Base-by-base conservation (phyloP, 2,329 filamentous ascomycete species). In the Pyricularia grisea region DNA sequence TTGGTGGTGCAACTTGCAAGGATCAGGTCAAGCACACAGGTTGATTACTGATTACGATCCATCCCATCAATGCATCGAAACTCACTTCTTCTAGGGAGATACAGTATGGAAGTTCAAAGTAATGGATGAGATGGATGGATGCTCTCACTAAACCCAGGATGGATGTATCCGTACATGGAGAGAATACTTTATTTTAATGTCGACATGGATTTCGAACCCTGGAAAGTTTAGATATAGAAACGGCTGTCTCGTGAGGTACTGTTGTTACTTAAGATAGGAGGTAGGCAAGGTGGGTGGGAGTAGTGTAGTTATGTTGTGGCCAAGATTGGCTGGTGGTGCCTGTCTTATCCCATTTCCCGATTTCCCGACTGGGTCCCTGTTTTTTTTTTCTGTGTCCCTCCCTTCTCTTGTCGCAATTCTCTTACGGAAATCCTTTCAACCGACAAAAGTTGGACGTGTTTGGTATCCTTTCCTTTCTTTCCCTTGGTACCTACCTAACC, bases 311-410 rank as follows among this genome's bases (percentile, higher is more conserved):
- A 36, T 36, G 33, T 36, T 36, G 33, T 36, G 14, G 33, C 33
- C 33, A 36, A 36, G 33, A 36, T 36, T 36, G 42, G 17, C 20
- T 50, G 42, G 42, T 50, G 42, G n/a, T n/a, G 25, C n/a, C 27
- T 36, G 65, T 66, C 65, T 66, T 36, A 42, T 31, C n/a, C 36
- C 31, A 66, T 31, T 36, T 66, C 65, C 31, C 31, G 65, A 66
- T 31, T 66, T 27, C 17, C 23, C 31, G 65, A 66, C 65, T 31
- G 65, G 33, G 65, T 55, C 55, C 55, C 30, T 42, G 25, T n/a
- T 67, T 50, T 17, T n/a, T 50, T 50, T 7, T 50, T 50, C 7
- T 50, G 4, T 50, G 4, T n/a, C 20, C 17, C n/a, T 33, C 31
- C 17, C 20, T 7, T 50, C 42, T 50, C 17, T 50, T n/a, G 42